Evolutionary conservation across 495 filamentous ascomycete species (phyloP), one percentile per base, ranked within the genome.

Genomic region (Elasticomyces elasticus): DNA sequence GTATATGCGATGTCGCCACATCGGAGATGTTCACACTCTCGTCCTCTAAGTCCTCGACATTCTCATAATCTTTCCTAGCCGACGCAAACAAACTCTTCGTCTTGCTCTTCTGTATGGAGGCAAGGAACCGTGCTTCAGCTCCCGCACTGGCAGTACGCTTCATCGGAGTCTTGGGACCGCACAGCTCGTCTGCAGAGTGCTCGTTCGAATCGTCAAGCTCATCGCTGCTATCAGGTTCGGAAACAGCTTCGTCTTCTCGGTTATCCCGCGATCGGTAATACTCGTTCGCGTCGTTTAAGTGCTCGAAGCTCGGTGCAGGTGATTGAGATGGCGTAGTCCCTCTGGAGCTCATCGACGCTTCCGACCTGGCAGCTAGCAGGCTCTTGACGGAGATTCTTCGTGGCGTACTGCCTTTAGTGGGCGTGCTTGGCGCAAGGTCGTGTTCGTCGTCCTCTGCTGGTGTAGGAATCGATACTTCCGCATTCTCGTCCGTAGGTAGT

Each of bases 91-190:
- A n/a, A n/a, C n/a, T n/a, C n/a, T n/a, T n/a, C n/a, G n/a, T n/a
- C n/a, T n/a, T 48, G 5, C 49, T 54, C 19, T 55, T 45, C 26
- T 58, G 54, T n/a, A 54, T 51, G n/a, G 59, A 62, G n/a, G 49
- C 30, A 11, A n/a, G 48, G 33, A 54, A 58, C 11, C 54, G 54
- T 0, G 54, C 46, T 40, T 54, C 54, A 11, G 54, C 52, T 23
- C 33, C 31, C 1, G 50, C n/a, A 28, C 54, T 62, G n/a, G 48
- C 19, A 15, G 35, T 24, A 10, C 59, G 49, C 40, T 54, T 53
- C 59, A 62, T 58, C 1, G 59, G 59, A 5, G 59, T 62, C 47
- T 62, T 62, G 0, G 59, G 59, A 6, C 59, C 59, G 26, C 59
- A 62, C 5, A 62, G 55, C 45, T 62, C 59, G 49, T 62, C 59